These are phyloP conservation scores for Ogataea hybrid DNA, from an alignment of 1,139 yeast species.

Conservation along the genomic window DNA sequence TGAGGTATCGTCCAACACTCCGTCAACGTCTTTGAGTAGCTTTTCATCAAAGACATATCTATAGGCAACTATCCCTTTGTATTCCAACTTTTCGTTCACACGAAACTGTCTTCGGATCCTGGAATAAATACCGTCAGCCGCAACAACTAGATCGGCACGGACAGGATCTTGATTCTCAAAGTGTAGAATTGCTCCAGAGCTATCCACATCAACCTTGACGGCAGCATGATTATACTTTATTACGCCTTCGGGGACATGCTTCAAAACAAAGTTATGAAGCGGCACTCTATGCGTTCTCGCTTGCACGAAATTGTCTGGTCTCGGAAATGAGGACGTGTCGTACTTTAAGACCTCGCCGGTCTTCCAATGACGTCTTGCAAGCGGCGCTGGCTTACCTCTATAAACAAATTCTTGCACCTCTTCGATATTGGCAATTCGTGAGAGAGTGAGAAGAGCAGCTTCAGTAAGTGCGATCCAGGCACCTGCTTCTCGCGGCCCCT, in stretches of 20 bases:
- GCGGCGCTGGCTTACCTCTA: slow-evolving; percentile 4
- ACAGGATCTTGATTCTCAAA: slow-evolving; percentile 8
- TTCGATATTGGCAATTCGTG: slow-evolving; percentile 1
- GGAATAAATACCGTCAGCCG: slow-evolving; percentile 20
- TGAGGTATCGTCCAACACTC: slow-evolving; percentile 11
- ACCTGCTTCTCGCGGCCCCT: slow-evolving; percentile 11
- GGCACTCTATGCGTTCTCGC: slow-evolving; percentile 13
- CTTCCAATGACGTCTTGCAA: slow-evolving; percentile 12
- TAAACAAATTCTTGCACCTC: slow-evolving; percentile 6
- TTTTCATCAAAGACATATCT: neutral
- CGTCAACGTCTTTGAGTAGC: slow-evolving; percentile 4
- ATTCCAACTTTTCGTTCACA: slow-evolving; percentile 2
- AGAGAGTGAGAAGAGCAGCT: slow-evolving; percentile 6
- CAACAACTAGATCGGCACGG: slow-evolving; percentile 10
- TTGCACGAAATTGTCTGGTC: slow-evolving; percentile 4
- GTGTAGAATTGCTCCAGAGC: neutral
- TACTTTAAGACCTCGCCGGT: slow-evolving; percentile 9
- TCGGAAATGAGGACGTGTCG: slow-evolving; percentile 2
- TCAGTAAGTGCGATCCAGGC: slow-evolving; percentile 13
- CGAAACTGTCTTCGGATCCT: slow-evolving; percentile 13
- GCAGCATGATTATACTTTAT: slow-evolving; percentile 9
- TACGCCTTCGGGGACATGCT: slow-evolving; percentile 11
- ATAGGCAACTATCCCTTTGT: slow-evolving; percentile 4
- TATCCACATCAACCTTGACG: neutral
- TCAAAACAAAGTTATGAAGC: slow-evolving; percentile 10